phyloP scores from a whole-genome alignment of 2,329 filamentous ascomycete species.

The Phyllosticta ampelicida region DNA sequence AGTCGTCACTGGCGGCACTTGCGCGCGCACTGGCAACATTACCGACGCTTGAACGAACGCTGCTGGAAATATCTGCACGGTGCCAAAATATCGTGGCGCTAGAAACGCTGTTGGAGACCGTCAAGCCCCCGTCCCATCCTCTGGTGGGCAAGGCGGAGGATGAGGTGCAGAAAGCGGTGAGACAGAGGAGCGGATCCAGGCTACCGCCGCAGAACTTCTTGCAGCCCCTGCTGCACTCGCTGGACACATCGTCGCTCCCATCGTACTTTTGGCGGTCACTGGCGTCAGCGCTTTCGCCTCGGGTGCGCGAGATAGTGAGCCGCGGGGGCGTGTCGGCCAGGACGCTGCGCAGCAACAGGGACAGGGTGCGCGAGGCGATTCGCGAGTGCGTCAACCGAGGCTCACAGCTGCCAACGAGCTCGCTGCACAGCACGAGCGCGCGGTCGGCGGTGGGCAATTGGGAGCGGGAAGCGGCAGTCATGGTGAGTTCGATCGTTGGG shows the following conservation, averaged over 20 bases:
- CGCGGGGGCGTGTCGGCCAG: constrained; percentile 76
- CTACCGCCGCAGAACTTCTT: constrained; percentile 45
- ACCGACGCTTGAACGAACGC: constrained; percentile 68
- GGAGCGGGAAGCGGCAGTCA: constrained; percentile 89
- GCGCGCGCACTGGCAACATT: constrained; percentile 67
- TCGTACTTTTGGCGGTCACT: constrained; percentile 92
- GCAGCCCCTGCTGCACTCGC: constrained; percentile 58
- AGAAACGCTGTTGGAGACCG: constrained; percentile 62
- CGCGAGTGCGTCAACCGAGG: constrained; percentile 74
- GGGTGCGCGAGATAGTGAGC: constrained; percentile 74
- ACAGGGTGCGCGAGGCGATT: constrained; percentile 64
- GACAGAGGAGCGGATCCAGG: constrained; percentile 31
- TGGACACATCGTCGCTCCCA: constrained; percentile 78
- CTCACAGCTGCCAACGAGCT: constrained; percentile 52
- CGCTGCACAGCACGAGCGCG: constrained; percentile 34
- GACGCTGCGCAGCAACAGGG: constrained; percentile 65
- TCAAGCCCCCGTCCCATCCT: constrained; percentile 59
- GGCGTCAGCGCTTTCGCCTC: constrained; percentile 61
- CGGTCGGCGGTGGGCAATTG: constrained; percentile 47
- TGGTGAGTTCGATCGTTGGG: constrained; percentile 76
- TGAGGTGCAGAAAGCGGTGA: background rate
- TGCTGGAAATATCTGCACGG: constrained; percentile 68
- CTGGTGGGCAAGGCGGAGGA: constrained; percentile 35
- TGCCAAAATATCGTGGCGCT: constrained; percentile 90
- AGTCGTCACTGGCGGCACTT: constrained; percentile 65